Base-by-base conservation (phyloP, 176 grass and related monocot genomes). In the Ensete ventricosum region DNA sequence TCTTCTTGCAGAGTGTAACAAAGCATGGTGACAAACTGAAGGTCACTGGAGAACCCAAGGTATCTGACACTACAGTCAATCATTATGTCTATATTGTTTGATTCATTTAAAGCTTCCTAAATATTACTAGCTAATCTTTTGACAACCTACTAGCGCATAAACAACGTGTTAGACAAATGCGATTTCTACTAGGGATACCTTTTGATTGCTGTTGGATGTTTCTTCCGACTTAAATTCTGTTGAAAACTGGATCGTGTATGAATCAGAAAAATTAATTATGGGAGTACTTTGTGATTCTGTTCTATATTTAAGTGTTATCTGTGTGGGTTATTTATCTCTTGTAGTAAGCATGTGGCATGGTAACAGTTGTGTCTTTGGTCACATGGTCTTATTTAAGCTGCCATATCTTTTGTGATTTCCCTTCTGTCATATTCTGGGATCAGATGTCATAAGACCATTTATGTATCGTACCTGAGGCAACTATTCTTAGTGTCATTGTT, bases 1-100 rank as follows among this genome's bases (percentile, higher is more conserved):
- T 93, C 73, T 93, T 93, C 87, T 87, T 93, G 72, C 90, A 93
- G 82, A 93, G 90, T 52, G 77, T 89, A 72, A 87, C 84, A 54
- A 87, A 87, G 74, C 81, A 93, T 74, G 90, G 82, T 52, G 90
- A 89, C 63, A 93, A 87, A 67, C 87, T 93, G 75, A 93, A 89
- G 80, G 80, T 89, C 74, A 80, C 82, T 74, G 75, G 80, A 16
- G 87, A 89, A 77, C 87, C 82, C 53, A 93, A 93, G 87, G 90
- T 89, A 85, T 67, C 16, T 64, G 43, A 14, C 14, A 65, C 29
- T 2, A 17, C n/a, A 21, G 48, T 70, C 23, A 14, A 19, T 29
- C 20, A 19, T 26, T 27, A 27, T 9, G 34, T 14, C 13, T 74
- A 29, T 74, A 3, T 14, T 17, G 3, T 74, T 55, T 55, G 25